Percentiles rank a stretch among this genome's conserved stretches.
Evolutionary conservation across 2,329 filamentous ascomycete species (phyloP).

Genomic region (Paraphoma chrysanthemicola): DNA sequence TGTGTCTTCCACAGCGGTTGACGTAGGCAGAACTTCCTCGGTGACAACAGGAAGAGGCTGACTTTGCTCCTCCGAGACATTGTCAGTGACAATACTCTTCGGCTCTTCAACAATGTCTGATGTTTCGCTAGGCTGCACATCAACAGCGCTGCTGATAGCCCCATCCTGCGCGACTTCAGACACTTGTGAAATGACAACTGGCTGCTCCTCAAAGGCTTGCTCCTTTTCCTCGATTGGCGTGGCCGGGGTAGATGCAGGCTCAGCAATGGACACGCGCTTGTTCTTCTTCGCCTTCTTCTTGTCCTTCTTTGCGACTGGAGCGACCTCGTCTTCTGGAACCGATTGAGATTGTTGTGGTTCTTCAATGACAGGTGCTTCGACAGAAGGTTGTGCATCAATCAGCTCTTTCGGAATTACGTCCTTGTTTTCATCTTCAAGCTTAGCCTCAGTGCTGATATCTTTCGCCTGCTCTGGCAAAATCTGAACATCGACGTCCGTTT

Average conservation of each 20-base stretch:
- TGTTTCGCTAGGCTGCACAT: neutral
- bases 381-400: neutral
- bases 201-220: conserved; percentile 1
- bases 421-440: too few species aligned
- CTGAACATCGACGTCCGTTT: neutral
- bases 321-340: neutral
- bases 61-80: neutral
- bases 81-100: neutral
- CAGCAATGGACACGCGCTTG: conserved; percentile 20
- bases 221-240: conserved; percentile 15
- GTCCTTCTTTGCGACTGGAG: conserved; percentile 20
- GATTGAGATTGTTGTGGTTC: neutral
- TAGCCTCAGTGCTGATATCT: too few species aligned
- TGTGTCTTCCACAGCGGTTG: neutral
- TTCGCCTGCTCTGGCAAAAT: neutral
- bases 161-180: neutral
- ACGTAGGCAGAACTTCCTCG: neutral
- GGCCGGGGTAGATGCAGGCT: conserved; percentile 1
- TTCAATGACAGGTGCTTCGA: neutral
- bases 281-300: conserved; percentile 29
- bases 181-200: neutral
- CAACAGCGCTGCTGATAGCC: neutral
- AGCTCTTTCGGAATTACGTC: too few species aligned
- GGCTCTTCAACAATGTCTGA: neutral
- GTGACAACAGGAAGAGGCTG: neutral